Base-by-base conservation (phyloP, 768 basidiomycete species). In the Russula abietina region DNA sequence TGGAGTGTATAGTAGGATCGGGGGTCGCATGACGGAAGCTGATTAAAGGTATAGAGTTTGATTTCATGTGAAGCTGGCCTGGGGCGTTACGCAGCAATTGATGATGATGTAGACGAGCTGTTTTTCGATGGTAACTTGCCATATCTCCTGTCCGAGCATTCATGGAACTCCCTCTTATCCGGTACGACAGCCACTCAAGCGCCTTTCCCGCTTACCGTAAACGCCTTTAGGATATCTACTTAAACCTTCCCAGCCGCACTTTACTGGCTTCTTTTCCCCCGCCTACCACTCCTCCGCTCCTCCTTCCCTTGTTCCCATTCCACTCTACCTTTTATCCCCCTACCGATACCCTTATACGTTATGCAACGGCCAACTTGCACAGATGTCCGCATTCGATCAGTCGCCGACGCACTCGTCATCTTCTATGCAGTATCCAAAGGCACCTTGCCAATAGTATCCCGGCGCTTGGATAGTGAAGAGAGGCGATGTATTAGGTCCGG, bases 391-490 rank as follows among this genome's bases (percentile, higher is more conserved):
- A 81, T 91, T 64, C 77, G 84, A 67, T 80, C 82, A 28, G 79
- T 85, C 26, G 72, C 77, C 16, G 89, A 91, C 70, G 88, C 89
- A 2, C 85, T 86, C 65, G 74, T 83, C 66, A 83, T 91, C 71
- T 89, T 91, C 73, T 86, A 89, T 69, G 89, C 83, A 36, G 89
- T 91, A 32, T 74, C 77, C 9, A 75, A 80, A 9, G 73, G 78
- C 11, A 71, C 81, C 1, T 77, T 88, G 17, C 84, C 83, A 33
- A 88, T 89, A 76, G 83, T 91, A 55, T 75, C 82, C 28, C 81
- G 87, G 60, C 83, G 89, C 45, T 78, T 92, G 56, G 87, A 89
- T 74, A 83, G 85, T 17, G 88, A 89, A 57, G 89, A 91, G 71
- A 79, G 89, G 43, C 80, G 88, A 12, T 75, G 78, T 45, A 88